Base-by-base conservation (phyloP, 441 rosid species). In the Dalechampia spathulata region DNA sequence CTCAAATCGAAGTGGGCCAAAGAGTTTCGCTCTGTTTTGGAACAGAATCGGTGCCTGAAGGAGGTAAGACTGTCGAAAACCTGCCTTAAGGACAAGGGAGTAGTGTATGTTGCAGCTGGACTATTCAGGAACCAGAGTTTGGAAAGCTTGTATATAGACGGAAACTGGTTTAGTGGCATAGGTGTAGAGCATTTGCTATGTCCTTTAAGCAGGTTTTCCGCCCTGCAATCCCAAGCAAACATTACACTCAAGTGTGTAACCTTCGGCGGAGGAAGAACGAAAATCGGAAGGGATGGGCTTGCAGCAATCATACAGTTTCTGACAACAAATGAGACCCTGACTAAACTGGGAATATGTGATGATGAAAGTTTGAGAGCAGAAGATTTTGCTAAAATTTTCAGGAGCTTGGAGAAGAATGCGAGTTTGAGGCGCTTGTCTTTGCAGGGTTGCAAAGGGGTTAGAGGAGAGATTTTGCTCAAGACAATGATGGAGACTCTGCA, bases 181-280 rank as follows among this genome's bases (percentile, higher is more conserved):
- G 97, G 87, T 26, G 77, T 87, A 0, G 95, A 83, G 58, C 92
- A 93, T 76, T 63, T 87, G 57, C 73, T 93, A 25, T 89, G 96
- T 65, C 99, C 96, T 34, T 65, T 93, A 76, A 89, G 90, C 68
- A 80, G 90, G 70, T 93, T 93, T 80, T 83, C 95, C 6, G 58
- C 93, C 49, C 70, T 89, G 71, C 96, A 87, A 65, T 49, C 46
- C 55, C 97, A 93, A 74, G 97, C 97, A n/a, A 93, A 93, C 72
- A 76, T 71, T 64, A 83, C 95, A 2, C 70, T 89, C 22, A 81
- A 72, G 69, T 65, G 89, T 2, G 39, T 93, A 14, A 68, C 86
- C 5, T 79, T 89, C 26, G 96, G 95, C 52, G 95, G 96, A 19
- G 52, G 78, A 48, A 89, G 70, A 61, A 75, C 86, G 14, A 85